Conservation (phyloP, 179 eudicot species). For the Gypsophila paniculata region DNA sequence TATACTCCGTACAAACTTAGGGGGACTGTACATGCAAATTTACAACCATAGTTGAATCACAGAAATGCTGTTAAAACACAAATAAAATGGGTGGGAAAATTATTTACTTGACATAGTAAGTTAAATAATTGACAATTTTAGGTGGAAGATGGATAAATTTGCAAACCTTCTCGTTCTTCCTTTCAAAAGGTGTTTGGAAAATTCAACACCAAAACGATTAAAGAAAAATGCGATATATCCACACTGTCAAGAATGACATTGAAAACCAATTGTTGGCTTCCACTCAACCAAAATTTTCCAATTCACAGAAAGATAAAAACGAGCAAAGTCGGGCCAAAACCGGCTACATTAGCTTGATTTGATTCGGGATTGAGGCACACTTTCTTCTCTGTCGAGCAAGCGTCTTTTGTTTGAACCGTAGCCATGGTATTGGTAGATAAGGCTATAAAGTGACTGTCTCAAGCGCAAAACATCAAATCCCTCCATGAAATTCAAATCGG, state of each 20-base stretch:
- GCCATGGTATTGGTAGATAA: slow-evolving; percentile 62
- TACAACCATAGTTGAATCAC: neutral
- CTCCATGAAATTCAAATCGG: slow-evolving; percentile 73
- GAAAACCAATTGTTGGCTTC: slow-evolving; percentile 20
- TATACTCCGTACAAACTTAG: neutral
- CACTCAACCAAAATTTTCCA: slow-evolving; percentile 23
- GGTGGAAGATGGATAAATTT: slow-evolving; percentile 9
- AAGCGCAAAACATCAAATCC: slow-evolving; percentile 43
- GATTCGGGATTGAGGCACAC: slow-evolving; percentile 34
- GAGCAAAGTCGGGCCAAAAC: neutral
- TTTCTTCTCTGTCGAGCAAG: slow-evolving; percentile 44
- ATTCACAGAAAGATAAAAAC: neutral
- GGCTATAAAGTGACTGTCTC: slow-evolving; percentile 53
- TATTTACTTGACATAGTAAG: neutral
- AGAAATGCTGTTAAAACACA: neutral
- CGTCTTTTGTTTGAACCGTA: slow-evolving; percentile 61
- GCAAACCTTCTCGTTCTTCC: slow-evolving; percentile 13
- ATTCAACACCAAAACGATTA: slow-evolving; percentile 1
- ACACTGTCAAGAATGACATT: slow-evolving; percentile 22
- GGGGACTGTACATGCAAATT: neutral
- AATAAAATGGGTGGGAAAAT: neutral
- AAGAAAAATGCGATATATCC: slow-evolving; percentile 18
- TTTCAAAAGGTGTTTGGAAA: neutral
- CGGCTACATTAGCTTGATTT: slow-evolving; percentile 30
- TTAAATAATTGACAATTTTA: neutral